Conservation (phyloP, 1,284 basidiomycete genomes). For the Xerocomus minutiporus region DNA sequence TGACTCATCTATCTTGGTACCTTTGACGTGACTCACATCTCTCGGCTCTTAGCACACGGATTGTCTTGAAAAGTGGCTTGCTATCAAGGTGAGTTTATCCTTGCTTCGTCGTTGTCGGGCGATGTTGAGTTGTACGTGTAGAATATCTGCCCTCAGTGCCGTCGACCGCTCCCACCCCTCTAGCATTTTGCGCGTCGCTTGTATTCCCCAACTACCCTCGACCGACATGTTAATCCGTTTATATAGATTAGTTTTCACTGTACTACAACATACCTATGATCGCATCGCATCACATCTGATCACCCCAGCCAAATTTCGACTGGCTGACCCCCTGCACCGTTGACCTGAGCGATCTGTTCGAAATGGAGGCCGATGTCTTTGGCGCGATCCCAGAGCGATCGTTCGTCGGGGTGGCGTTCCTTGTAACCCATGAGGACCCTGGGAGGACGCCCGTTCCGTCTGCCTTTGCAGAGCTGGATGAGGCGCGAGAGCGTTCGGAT, state of each 20-base stretch:
- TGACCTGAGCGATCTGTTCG: conserved; percentile 48
- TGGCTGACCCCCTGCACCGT: conserved; percentile 53
- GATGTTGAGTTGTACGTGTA: conserved; percentile 26
- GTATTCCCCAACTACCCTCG: conserved; percentile 1
- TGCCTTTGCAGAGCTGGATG: conserved; percentile 27
- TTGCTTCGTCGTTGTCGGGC: background rate
- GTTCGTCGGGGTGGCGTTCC: conserved; percentile 70
- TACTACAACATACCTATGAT: conserved; percentile 11
- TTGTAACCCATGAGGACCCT: conserved; percentile 76
- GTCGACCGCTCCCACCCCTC: conserved; percentile 72
- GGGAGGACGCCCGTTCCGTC: conserved; percentile 32
- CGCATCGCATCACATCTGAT: conserved; percentile 5
- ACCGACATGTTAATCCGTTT: background rate
- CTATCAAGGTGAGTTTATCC: conserved; percentile 65
- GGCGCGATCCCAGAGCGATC: conserved; percentile 66
- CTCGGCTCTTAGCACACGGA: conserved; percentile 61
- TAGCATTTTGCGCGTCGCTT: conserved; percentile 27
- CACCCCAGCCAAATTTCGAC: conserved; percentile 70
- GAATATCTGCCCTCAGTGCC: conserved; percentile 89
- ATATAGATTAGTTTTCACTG: conserved; percentile 1
- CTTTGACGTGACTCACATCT: background rate
- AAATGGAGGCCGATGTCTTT: conserved; percentile 48
- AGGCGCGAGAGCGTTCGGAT: conserved; percentile 52
- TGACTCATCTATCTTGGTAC: conserved; percentile 14
- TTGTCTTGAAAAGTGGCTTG: conserved; percentile 85